Percentiles rank a stretch among this genome's conserved stretches.
Conservation (phyloP, 2,329 filamentous ascomycete species). For the Colletotrichum coccodes region DNA sequence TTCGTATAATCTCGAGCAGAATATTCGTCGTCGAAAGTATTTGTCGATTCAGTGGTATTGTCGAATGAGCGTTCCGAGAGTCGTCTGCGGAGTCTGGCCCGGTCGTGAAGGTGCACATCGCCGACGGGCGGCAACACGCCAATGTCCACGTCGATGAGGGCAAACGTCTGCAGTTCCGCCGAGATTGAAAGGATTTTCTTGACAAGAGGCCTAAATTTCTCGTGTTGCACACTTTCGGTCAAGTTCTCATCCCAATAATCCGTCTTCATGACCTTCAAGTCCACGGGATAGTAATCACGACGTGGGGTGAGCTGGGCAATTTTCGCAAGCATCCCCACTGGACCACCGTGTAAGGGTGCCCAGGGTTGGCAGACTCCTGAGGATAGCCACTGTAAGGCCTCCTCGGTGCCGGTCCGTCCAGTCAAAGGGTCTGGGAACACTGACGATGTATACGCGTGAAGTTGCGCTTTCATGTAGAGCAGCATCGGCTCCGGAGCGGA, state of each 20-base stretch:
- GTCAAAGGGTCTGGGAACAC: conserved; percentile 68
- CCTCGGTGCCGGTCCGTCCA: conserved; percentile 68
- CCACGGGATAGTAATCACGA: conserved; percentile 49
- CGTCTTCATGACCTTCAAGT: conserved; percentile 45
- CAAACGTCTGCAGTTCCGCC: conserved; percentile 38
- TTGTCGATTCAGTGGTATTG: conserved; percentile 26
- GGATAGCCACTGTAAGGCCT: conserved; percentile 60
- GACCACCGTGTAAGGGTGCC: conserved; percentile 41
- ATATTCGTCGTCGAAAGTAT: conserved; percentile 27
- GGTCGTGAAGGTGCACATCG: conserved; percentile 35
- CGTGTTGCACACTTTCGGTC: conserved; percentile 49
- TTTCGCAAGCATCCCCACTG: not conserved
- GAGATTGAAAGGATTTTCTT: conserved; percentile 43
- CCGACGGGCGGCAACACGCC: conserved; percentile 35
- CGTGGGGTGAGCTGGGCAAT: conserved; percentile 42
- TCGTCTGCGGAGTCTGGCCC: conserved; percentile 28
- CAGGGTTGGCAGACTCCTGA: conserved; percentile 63
- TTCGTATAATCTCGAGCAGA: conserved; percentile 31
- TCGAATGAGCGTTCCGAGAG: conserved; percentile 35
- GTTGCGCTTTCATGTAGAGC: conserved; percentile 64
- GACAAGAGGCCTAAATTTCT: conserved; percentile 44
- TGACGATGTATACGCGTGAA: conserved; percentile 71
- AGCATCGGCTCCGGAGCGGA: conserved; percentile 66
- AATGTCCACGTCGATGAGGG: not conserved
- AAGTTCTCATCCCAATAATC: conserved; percentile 44